Evolutionary conservation across 2,329 filamentous ascomycete species (phyloP).

Genomic region (Scytalidium lignicola): DNA sequence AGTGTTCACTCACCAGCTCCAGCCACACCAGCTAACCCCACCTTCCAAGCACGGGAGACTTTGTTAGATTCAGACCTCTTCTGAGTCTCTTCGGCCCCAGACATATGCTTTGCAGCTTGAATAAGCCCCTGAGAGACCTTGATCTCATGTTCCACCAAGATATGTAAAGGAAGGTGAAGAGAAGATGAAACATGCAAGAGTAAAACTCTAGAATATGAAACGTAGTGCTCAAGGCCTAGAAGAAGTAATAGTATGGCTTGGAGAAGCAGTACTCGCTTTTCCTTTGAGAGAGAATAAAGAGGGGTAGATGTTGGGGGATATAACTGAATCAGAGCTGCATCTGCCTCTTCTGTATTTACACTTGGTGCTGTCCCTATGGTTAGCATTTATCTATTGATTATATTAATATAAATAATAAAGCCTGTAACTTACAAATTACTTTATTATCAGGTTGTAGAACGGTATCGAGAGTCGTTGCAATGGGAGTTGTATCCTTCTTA

Average conservation of each 20-base stretch:
- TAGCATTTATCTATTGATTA: not conserved
- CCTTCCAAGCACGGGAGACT: conserved; percentile 75
- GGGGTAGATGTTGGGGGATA: conserved; percentile 57
- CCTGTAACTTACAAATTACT: conserved; percentile 23
- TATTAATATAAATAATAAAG: conserved; percentile 1
- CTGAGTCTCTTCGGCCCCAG: conserved; percentile 64
- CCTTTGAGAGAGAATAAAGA: conserved; percentile 53
- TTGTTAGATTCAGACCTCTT: conserved; percentile 69
- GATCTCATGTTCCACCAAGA: conserved; percentile 66
- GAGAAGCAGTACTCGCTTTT: conserved; percentile 62
- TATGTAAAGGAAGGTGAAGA: conserved; percentile 59
- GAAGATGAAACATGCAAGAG: conserved; percentile 67
- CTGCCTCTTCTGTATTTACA: conserved; percentile 40
- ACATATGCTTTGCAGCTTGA: conserved; percentile 67
- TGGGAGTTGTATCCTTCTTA: conserved; percentile 23
- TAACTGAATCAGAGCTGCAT: conserved; percentile 42
- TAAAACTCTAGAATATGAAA: conserved; percentile 65
- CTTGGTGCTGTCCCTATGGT: conserved; percentile 24
- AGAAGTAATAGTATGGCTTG: conserved; percentile 68
- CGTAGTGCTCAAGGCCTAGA: conserved; percentile 73
- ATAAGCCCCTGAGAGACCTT: conserved; percentile 71
- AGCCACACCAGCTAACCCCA: conserved; percentile 81
- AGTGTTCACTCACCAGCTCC: conserved; percentile 53
- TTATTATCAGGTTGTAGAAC: conserved; percentile 16
- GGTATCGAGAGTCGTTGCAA: conserved; percentile 19